These are phyloP conservation scores for Spongospora subterranea DNA, from an alignment of 208 protist species.

Conservation along the genomic window DNA sequence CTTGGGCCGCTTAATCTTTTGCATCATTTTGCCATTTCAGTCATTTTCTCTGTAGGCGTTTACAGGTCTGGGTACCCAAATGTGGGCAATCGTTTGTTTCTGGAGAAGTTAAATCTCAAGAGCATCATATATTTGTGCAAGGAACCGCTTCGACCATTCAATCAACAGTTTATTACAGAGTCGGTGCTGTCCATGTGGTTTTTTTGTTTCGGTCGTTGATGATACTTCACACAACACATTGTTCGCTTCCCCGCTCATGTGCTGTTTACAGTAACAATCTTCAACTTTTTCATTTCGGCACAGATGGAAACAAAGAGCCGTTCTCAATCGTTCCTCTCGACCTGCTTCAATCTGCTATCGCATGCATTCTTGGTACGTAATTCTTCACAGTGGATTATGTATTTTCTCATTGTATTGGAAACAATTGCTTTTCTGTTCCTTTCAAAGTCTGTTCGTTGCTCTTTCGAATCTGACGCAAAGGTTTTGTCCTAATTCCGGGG, in stretches of 20 bases:
- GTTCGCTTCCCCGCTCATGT: too few relatives aligned
- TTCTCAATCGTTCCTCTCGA: conserved; percentile 93
- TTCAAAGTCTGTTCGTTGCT: not conserved
- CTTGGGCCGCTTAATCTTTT: not conserved
- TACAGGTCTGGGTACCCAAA: conserved; percentile 94
- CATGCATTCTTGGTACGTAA: not conserved
- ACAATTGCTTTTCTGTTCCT: not conserved
- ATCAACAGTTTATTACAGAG: conserved; percentile 14
- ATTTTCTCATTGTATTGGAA: not conserved
- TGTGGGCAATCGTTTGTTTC: conserved; percentile 93
- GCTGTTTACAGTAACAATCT: conserved; percentile 66
- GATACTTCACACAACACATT: too few relatives aligned
- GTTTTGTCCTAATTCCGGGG: not conserved
- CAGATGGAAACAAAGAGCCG: conserved; percentile 92
- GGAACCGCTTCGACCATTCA: not conserved
- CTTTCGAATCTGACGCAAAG: not conserved
- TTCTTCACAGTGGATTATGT: not conserved
- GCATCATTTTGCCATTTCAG: not conserved
- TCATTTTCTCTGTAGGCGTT: conserved; percentile 83
- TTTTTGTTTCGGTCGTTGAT: too few relatives aligned
- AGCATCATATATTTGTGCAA: conserved; percentile 86
- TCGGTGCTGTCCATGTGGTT: too few relatives aligned
- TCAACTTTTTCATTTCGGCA: conserved; percentile 85
- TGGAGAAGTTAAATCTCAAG: conserved; percentile 88
- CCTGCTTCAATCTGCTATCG: conserved; percentile 18